Evolutionary conservation across 1,284 basidiomycete genomes (phyloP).

Genomic region (Exobasidium rhododendri): DNA sequence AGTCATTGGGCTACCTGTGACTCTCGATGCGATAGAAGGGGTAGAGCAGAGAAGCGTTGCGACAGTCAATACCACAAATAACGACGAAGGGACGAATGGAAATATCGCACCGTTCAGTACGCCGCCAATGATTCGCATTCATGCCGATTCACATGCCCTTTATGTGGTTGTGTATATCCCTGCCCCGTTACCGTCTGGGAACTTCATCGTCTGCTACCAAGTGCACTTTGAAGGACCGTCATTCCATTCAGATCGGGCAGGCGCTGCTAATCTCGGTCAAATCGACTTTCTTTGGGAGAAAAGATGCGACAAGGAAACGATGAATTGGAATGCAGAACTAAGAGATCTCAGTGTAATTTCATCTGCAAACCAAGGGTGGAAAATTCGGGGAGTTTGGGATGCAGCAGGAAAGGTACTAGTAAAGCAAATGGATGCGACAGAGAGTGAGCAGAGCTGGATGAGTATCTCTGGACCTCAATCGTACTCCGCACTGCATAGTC

Average conservation of each 20-base stretch:
- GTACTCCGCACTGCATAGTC: constrained; percentile 40
- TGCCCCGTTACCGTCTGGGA: constrained; percentile 32
- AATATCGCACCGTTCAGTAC: background rate
- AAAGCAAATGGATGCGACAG: constrained; percentile 24
- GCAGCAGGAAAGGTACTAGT: constrained; percentile 34
- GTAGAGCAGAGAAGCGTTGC: constrained; percentile 17
- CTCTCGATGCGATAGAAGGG: background rate
- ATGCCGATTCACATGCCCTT: constrained; percentile 14
- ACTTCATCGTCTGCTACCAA: constrained; percentile 45
- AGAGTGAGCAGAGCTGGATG: constrained; percentile 21
- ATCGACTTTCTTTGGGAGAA: constrained; percentile 44
- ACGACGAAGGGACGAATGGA: background rate
- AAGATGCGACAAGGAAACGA: constrained; percentile 35
- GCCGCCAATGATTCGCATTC: background rate
- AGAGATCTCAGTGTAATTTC: constrained; percentile 38
- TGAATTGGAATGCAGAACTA: constrained; percentile 40
- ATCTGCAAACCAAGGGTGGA: constrained; percentile 28
- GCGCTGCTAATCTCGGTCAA: constrained; percentile 35
- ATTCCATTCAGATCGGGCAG: constrained; percentile 10
- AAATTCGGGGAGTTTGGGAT: constrained; percentile 49
- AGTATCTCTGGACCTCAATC: constrained; percentile 19
- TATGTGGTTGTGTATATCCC: constrained; percentile 44
- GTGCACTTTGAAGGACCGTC: constrained; percentile 41
- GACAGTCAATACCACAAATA: constrained; percentile 20
- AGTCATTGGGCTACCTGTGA: constrained; percentile 37